Evolutionary conservation across 2,329 filamentous ascomycete species (phyloP).

Genomic region (Dothideomycetes sp.): DNA sequence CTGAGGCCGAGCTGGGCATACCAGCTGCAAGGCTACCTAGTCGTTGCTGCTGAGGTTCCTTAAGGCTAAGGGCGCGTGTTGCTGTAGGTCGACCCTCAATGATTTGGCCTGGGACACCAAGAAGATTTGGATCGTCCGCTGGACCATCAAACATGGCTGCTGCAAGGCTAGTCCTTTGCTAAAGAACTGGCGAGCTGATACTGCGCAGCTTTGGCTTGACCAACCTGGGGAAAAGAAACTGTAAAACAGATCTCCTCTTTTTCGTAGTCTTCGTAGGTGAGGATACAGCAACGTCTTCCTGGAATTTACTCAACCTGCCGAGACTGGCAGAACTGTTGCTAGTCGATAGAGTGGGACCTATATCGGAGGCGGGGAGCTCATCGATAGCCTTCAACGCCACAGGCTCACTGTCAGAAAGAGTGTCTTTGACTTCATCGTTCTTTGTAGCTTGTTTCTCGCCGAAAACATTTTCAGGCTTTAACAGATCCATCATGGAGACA

Average conservation of each 20-base stretch:
- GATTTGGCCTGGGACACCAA: slow-evolving; percentile 11
- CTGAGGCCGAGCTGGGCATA: not conserved
- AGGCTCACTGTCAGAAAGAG: too few species aligned
- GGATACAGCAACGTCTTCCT: slow-evolving; percentile 8
- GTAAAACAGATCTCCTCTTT: slow-evolving; percentile 20
- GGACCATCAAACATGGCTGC: slow-evolving; percentile 13
- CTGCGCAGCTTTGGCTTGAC: slow-evolving; percentile 13
- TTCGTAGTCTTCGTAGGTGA: slow-evolving; percentile 14
- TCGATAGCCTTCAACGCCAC: too few species aligned
- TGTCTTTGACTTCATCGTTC: too few species aligned
- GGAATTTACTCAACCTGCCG: slow-evolving; percentile 10
- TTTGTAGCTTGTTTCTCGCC: too few species aligned
- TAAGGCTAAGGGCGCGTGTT: not conserved
- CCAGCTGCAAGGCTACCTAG: not conserved
- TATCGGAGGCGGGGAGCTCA: too few species aligned
- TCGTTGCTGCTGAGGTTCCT: not conserved
- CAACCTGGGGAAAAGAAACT: slow-evolving; percentile 16
- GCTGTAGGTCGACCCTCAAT: not conserved
- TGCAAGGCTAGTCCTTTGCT: not conserved
- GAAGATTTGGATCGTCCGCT: slow-evolving; percentile 11
- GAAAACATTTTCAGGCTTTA: too few species aligned
- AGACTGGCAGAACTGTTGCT: slow-evolving; percentile 17
- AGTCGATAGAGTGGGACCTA: slow-evolving; percentile 12
- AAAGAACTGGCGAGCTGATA: slow-evolving; percentile 15
- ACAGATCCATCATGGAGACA: not conserved